phyloP scores from a whole-genome alignment of 192 early-diverging fungal genomes.

The Linnemannia hyalina region DNA sequence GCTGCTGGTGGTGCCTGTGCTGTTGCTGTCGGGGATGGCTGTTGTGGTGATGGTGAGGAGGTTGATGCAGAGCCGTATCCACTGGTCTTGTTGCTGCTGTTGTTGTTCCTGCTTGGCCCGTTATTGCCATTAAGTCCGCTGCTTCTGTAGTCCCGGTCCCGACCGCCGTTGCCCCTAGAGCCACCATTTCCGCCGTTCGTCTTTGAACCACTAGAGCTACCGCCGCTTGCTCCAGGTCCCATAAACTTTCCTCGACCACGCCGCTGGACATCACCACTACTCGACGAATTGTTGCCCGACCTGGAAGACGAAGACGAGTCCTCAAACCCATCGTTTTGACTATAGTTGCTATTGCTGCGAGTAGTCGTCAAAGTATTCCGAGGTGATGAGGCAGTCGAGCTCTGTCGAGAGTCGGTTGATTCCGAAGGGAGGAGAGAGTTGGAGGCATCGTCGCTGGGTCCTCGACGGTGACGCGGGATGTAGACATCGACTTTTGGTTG shows the following conservation, averaged over 20 bases:
- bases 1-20: constrained; percentile 13
- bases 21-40: background rate
- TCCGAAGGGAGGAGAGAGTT: background rate
- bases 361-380: background rate
- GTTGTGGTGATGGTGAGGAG: background rate
- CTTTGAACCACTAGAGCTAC: background rate
- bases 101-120: background rate
- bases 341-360: constrained; percentile 1
- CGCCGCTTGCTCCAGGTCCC: constrained; percentile 14
- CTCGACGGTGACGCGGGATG: constrained; percentile 44
- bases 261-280: constrained; percentile 32
- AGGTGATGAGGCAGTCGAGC: background rate
- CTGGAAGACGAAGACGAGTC: constrained; percentile 9
- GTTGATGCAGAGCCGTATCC: constrained; percentile 9
- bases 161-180: background rate
- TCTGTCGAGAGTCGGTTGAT: constrained; percentile 4
- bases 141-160: constrained; percentile 1
- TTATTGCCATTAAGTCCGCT: background rate
- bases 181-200: background rate
- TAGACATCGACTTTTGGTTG: constrained; percentile 45
- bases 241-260: constrained; percentile 53
- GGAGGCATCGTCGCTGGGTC: constrained; percentile 11
- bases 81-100: background rate
- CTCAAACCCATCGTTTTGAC: background rate
- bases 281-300: constrained; percentile 18